Conservation (phyloP, 2,329 filamentous ascomycete species). For the Phoma sp. region DNA sequence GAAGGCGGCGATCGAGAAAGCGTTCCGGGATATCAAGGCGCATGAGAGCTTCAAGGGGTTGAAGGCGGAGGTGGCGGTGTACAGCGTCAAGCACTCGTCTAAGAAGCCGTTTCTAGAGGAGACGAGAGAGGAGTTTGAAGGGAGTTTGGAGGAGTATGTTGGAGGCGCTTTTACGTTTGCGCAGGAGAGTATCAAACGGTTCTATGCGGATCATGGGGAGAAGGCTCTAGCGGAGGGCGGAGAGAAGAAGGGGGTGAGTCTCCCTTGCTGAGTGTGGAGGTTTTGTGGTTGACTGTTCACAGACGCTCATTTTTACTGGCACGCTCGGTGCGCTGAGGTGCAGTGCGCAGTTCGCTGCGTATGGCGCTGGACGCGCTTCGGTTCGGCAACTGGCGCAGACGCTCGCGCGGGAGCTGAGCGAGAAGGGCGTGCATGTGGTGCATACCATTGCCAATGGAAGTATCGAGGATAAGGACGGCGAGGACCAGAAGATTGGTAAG, state of each 20-base stretch:
- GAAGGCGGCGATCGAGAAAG: constrained; percentile 54
- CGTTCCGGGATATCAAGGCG: constrained; percentile 58
- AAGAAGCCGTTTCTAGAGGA: constrained; percentile 64
- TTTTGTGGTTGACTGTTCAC: not conserved
- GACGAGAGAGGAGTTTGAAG: constrained; percentile 54
- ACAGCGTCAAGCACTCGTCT: constrained; percentile 62
- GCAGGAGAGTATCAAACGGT: constrained; percentile 59
- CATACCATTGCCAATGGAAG: constrained; percentile 64
- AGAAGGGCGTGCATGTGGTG: constrained; percentile 64
- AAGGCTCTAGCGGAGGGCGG: constrained; percentile 54
- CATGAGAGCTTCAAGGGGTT: constrained; percentile 57
- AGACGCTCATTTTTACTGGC: constrained; percentile 63
- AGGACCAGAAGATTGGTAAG: constrained; percentile 58
- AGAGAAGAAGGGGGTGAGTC: constrained; percentile 58
- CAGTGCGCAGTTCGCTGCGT: constrained; percentile 61
- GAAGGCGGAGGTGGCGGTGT: constrained; percentile 61
- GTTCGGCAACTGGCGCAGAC: constrained; percentile 63
- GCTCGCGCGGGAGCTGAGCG: constrained; percentile 63
- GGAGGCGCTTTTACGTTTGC: constrained; percentile 63
- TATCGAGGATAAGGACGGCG: constrained; percentile 59
- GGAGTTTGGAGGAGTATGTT: constrained; percentile 59
- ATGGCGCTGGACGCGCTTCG: constrained; percentile 60
- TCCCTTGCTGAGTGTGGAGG: not conserved
- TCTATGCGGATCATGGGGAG: constrained; percentile 61
- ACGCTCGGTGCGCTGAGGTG: constrained; percentile 62